Evolutionary conservation across 306 rosid genomes (phyloP).

Genomic region (Chamaecrista fasciculata): DNA sequence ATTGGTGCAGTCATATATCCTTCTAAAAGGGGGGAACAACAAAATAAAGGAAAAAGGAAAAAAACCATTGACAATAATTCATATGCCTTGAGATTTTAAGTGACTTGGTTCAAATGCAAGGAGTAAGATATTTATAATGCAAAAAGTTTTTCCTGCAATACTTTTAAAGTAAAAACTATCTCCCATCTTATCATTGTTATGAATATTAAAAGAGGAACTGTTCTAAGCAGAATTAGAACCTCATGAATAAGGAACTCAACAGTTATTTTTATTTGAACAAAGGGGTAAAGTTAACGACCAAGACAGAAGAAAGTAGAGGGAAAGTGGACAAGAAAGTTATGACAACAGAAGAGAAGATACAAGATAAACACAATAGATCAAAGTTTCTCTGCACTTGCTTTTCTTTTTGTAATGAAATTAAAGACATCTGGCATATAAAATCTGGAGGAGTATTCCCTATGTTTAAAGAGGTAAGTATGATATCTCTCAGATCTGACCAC

Average conservation of each 20-base stretch:
- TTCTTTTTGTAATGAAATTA: neutral
- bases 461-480: neutral
- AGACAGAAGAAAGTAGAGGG: constrained; percentile 4
- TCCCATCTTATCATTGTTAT: neutral
- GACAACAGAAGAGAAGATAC: neutral
- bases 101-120: constrained; percentile 27
- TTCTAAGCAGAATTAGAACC: neutral
- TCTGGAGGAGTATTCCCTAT: constrained; percentile 14
- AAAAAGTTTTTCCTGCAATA: neutral
- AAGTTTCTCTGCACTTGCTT: neutral
- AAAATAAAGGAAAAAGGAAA: constrained; percentile 28
- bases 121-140: constrained; percentile 15
- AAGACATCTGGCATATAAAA: constrained; percentile 3
- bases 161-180: neutral
- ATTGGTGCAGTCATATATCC: constrained; percentile 75
- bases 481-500: neutral
- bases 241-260: neutral
- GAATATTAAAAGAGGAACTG: neutral
- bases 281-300: neutral
- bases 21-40: constrained; percentile 44
- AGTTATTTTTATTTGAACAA: neutral
- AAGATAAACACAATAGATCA: neutral
- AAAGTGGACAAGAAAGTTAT: neutral
- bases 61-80: constrained; percentile 49
- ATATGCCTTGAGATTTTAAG: constrained; percentile 37